Conservation (phyloP, 1,284 basidiomycete genomes). For the Mrakiaceae sp. region DNA sequence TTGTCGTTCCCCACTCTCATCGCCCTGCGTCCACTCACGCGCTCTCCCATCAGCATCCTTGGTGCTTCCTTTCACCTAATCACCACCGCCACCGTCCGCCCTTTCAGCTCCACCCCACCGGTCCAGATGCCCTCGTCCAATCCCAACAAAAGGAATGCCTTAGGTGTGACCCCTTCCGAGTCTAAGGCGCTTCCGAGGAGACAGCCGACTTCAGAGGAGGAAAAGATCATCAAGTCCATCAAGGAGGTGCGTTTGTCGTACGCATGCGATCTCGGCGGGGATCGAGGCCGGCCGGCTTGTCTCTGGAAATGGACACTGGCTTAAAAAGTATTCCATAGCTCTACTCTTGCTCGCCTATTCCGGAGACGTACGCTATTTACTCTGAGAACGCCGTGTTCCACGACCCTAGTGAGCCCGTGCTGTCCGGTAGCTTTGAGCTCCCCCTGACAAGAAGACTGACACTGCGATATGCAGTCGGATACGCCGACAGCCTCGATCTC, state of each 20-base stretch:
- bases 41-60: neutral
- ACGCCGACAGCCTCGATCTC: neutral
- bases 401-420: neutral
- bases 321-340: neutral
- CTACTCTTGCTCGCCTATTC: neutral
- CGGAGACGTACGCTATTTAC: neutral
- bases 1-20: too few relatives aligned
- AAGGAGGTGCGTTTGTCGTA: conserved; percentile 7
- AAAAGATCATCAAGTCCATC: conserved; percentile 1
- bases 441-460: too few relatives aligned
- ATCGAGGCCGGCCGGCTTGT: neutral
- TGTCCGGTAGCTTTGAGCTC: too few relatives aligned
- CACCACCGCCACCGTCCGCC: neutral
- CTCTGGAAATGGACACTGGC: neutral
- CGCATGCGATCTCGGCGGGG: neutral
- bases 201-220: conserved; percentile 3
- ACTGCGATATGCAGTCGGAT: neutral
- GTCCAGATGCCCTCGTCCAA: conserved; percentile 7
- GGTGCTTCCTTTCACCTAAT: neutral
- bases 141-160: neutral
- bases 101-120: neutral
- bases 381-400: neutral
- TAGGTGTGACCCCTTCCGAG: neutral
- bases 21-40: too few relatives aligned
- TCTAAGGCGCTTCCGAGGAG: conserved; percentile 7